Base-by-base conservation (phyloP, 2,329 filamentous ascomycete species). In the Xylariaceae sp. region DNA sequence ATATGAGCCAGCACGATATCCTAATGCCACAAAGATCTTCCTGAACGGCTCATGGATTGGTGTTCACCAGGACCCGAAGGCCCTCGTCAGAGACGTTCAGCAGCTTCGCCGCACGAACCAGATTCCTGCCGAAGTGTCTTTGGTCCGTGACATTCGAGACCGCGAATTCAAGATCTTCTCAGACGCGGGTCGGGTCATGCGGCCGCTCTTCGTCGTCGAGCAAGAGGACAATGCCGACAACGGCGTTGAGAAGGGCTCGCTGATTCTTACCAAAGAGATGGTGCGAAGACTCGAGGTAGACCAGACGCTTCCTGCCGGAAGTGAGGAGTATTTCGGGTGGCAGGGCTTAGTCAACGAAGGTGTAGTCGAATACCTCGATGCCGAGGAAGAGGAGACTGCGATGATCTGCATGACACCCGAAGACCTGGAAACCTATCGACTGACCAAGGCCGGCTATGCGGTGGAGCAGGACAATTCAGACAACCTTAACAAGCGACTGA, bases 331-430 rank as follows among this genome's bases (percentile, higher is more conserved):
- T 48, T 90, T 85, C 51, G 89, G 88, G 32, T 98, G 93, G 88
- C 77, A 88, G 47, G 85, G 87, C 13, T 68, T 98, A 25, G 78
- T 94, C 27, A 76, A 81, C 37, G 75, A 77, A 10, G 92, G 90
- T 60, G 86, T 88, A 3, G 83, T 98, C 23, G 92, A 98, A 57
- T 96, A 95, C 53, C 75, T 98, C 9, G 92, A 98, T 58, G 92
- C 92, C 0, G 93, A 98, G 56, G 93, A 98, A 67, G 92, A 98
- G 57, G 93, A 98, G 60, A 94, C 88, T 0, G 82, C 92, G 24
- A 98, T 98, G 92, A 98, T 98, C 53, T 87, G 89, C 59, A 98
- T 98, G 90, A 93, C 88, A 0, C 92, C 92, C 0, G 90, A 96
- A 57, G 92, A 96, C 54, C 67, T 98, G 23, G 88, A 94, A 40